Evolutionary conservation across 177 flowering plant genomes (phyloP).

Genomic region (Vitis hybrid): DNA sequence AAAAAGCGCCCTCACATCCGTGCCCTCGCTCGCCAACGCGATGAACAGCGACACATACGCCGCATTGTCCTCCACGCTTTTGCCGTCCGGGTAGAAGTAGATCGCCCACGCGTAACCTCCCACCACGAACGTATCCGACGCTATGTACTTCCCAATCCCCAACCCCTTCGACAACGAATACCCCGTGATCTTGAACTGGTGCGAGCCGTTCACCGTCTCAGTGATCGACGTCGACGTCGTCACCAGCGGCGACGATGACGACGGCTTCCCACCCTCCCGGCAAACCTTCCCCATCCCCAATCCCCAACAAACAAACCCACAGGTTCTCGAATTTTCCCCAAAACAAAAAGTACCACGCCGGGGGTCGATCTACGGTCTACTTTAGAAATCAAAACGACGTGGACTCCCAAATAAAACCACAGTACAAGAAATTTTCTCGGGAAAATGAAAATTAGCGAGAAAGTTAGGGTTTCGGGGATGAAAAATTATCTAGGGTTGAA

Average conservation of each 20-base stretch:
- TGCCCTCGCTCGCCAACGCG: slow-evolving; percentile 72
- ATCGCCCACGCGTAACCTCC: slow-evolving; percentile 81
- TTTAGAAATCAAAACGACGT: too few relatives aligned
- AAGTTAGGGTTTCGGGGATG: too few relatives aligned
- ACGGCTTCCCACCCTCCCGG: slow-evolving; percentile 32
- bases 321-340: too few relatives aligned
- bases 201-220: slow-evolving; percentile 66
- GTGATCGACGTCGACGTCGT: slow-evolving; percentile 61
- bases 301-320: too few relatives aligned
- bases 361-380: too few relatives aligned
- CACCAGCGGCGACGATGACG: slow-evolving; percentile 33
- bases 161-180: slow-evolving; percentile 67
- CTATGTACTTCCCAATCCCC: slow-evolving; percentile 66
- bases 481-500: too few relatives aligned
- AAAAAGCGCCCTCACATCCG: slow-evolving; percentile 73
- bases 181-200: slow-evolving; percentile 64
- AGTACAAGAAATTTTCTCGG: too few relatives aligned
- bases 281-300: slow-evolving; percentile 45
- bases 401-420: too few relatives aligned
- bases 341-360: too few relatives aligned
- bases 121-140: slow-evolving; percentile 62
- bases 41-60: slow-evolving; percentile 66
- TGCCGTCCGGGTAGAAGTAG: slow-evolving; percentile 76
- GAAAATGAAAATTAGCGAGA: too few relatives aligned
- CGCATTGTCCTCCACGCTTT: slow-evolving; percentile 65